These are phyloP conservation scores for Zhuliangozyma parablackwelliae DNA, from an alignment of 1,139 yeast genomes.

Conservation along the genomic window DNA sequence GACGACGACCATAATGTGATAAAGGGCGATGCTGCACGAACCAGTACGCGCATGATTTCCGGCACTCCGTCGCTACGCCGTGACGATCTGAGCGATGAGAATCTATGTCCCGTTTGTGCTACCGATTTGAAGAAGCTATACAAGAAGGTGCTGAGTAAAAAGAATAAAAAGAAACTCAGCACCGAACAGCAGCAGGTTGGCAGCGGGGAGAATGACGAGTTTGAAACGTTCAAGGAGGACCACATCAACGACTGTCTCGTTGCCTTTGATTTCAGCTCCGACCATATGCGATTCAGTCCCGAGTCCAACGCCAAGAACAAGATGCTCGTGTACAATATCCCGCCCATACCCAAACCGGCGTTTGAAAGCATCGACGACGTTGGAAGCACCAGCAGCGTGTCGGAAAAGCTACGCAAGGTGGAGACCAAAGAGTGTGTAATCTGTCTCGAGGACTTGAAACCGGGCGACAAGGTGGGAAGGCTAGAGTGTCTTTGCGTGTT, in stretches of 20 bases:
- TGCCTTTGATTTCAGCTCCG: constrained; percentile 61
- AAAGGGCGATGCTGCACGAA: constrained; percentile 17
- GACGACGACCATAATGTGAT: constrained; percentile 18
- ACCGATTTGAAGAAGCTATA: constrained; percentile 51
- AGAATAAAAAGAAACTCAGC: constrained; percentile 1
- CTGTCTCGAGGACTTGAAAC: constrained; percentile 80
- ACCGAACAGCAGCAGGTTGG: constrained; percentile 5
- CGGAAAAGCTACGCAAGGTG: constrained; percentile 44
- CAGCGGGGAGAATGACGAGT: constrained; percentile 20
- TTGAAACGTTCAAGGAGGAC: constrained; percentile 50
- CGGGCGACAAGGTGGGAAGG: constrained; percentile 88
- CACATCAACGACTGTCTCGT: constrained; percentile 71
- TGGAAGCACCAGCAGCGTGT: constrained; percentile 3
- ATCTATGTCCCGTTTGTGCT: constrained; percentile 45
- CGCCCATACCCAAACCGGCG: constrained; percentile 48
- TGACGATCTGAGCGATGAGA: constrained; percentile 27
- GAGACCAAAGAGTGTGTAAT: constrained; percentile 83
- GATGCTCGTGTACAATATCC: constrained; percentile 78
- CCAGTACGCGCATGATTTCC: constrained; percentile 20
- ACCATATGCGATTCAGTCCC: constrained; percentile 43
- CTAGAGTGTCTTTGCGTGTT: constrained; percentile 92
- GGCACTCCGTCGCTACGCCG: constrained; percentile 13
- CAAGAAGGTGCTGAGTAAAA: constrained; percentile 21
- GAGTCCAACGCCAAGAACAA: constrained; percentile 53
- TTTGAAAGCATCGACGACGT: constrained; percentile 25